Percentiles rank a stretch among this genome's conserved stretches.
These are phyloP conservation scores for Porcisia hertigi DNA, from an alignment of 208 protist species.

Conservation along the genomic window DNA sequence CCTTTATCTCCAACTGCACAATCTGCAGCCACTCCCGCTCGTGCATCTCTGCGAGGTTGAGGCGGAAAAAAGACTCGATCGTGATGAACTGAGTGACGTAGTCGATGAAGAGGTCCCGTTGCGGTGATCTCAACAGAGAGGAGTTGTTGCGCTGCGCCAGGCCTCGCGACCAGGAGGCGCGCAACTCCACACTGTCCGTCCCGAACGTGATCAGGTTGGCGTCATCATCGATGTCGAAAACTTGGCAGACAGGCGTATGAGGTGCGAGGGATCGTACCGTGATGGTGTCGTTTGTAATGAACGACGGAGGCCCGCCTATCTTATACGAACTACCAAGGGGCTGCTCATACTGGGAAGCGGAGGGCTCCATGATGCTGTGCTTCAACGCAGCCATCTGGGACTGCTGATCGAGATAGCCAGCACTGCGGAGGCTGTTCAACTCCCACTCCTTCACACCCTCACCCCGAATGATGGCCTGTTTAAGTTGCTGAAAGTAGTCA, in stretches of 20 bases:
- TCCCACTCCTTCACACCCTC: conserved; percentile 81
- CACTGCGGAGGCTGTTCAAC: conserved; percentile 44
- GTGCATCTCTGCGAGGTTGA: conserved; percentile 47
- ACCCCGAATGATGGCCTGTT: conserved; percentile 45
- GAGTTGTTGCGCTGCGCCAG: conserved; percentile 1
- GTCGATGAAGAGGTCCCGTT: conserved; percentile 42
- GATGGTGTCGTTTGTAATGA: not conserved
- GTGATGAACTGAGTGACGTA: conserved; percentile 49
- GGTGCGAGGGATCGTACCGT: conserved; percentile 3
- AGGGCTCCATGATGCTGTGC: conserved; percentile 22
- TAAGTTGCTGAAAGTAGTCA: conserved; percentile 50
- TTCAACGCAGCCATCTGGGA: conserved; percentile 31
- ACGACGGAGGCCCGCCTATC: not conserved
- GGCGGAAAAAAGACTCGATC: conserved; percentile 64
- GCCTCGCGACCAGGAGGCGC: not conserved
- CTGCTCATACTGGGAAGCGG: conserved; percentile 9
- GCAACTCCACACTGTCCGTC: conserved; percentile 20
- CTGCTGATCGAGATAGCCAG: conserved; percentile 27
- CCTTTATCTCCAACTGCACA: conserved; percentile 46
- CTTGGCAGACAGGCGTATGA: conserved; percentile 1
- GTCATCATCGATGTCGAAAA: conserved; percentile 26
- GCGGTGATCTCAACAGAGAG: not conserved
- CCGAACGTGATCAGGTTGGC: conserved; percentile 38
- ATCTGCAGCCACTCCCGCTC: conserved; percentile 69
- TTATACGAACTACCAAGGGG: not conserved